Conservation (phyloP, 768 basidiomycete species). For the Boletellus sp. region DNA sequence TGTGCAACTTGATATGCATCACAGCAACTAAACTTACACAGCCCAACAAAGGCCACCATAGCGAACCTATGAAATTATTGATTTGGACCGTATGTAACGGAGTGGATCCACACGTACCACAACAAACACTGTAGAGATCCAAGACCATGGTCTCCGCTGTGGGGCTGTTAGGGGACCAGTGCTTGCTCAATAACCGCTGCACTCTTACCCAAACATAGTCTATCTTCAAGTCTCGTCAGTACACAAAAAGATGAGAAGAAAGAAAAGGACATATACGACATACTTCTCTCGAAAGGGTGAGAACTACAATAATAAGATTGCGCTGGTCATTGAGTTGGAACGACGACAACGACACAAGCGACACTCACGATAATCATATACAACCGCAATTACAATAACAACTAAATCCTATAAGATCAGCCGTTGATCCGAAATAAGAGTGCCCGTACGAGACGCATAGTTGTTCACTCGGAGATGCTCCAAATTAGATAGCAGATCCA, state of each 20-base stretch:
- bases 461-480: background rate
- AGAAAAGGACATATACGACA: background rate
- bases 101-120: background rate
- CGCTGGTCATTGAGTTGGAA: background rate
- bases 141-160: background rate
- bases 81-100: background rate
- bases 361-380: background rate
- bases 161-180: background rate
- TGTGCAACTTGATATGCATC: background rate
- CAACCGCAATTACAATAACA: background rate
- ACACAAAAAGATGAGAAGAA: background rate
- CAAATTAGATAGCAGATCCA: background rate
- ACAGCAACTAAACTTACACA: background rate
- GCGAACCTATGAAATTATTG: background rate
- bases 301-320: background rate
- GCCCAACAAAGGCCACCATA: background rate
- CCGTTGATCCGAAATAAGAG: background rate
- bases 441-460: background rate
- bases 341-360: too few species aligned
- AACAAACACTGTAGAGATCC: background rate
- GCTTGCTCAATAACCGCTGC: background rate
- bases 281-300: background rate
- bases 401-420: background rate
- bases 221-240: background rate
- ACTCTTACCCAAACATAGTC: background rate